Evolutionary conservation across 2,329 filamentous ascomycete genomes (phyloP).

Genomic region (Colletotrichum salicis): DNA sequence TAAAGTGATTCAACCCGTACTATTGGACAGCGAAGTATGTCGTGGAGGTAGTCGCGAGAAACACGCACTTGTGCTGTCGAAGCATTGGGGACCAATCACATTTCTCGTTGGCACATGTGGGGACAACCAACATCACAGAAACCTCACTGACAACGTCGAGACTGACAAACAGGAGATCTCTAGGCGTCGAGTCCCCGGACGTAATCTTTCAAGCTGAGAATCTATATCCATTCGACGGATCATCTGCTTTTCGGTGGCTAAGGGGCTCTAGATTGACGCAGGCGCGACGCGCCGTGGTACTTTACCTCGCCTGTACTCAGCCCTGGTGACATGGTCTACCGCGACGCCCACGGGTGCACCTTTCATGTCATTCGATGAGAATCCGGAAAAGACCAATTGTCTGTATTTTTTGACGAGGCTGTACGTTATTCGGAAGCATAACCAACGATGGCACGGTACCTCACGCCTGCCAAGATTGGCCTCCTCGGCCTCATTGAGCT

Average conservation of each 20-base stretch:
- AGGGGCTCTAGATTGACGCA: neutral
- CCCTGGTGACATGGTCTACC: conserved; percentile 14
- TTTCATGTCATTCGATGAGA: conserved; percentile 10
- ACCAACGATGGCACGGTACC: conserved; percentile 76
- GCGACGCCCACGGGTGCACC: neutral
- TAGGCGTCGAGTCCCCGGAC: neutral
- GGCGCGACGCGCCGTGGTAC: conserved; percentile 10
- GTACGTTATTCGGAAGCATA: neutral
- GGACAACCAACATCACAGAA: conserved; percentile 4
- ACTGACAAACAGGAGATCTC: neutral
- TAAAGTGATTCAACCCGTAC: neutral
- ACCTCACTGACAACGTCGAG: conserved; percentile 21
- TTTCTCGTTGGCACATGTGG: neutral
- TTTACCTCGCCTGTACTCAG: neutral
- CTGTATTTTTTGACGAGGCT: neutral
- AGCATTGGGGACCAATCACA: conserved; percentile 19
- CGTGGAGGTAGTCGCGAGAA: neutral
- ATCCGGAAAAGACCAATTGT: no score
- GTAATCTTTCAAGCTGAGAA: neutral
- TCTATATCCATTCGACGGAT: neutral
- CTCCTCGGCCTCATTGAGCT: conserved; percentile 83
- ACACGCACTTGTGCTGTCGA: neutral
- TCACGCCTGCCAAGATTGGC: conserved; percentile 90
- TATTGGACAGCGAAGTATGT: neutral
- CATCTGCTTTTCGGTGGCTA: neutral